Conservation (phyloP, 1,139 yeast genomes). For the Debaryomycetaceae sp. region DNA sequence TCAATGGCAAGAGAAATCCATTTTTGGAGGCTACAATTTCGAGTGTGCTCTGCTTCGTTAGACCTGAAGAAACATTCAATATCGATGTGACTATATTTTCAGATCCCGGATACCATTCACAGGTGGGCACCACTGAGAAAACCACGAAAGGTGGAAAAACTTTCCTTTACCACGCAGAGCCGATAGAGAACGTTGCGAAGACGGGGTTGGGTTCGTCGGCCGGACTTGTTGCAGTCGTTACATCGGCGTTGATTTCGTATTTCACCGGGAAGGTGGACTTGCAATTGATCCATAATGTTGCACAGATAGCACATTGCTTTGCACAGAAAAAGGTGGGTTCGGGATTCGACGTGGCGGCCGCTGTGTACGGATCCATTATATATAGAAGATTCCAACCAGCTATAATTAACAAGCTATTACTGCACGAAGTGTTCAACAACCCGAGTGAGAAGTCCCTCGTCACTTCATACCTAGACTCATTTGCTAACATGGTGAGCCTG, state of each 20-base stretch:
- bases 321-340: conserved; percentile 96
- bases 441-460: conserved; percentile 12
- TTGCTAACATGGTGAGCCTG: conserved; percentile 41
- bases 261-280: conserved; percentile 22
- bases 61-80: conserved; percentile 23
- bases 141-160: conserved; percentile 27
- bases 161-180: conserved; percentile 58
- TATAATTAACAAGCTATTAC: conserved; percentile 43
- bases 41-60: conserved; percentile 52
- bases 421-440: conserved; percentile 9
- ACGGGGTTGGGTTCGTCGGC: conserved; percentile 98
- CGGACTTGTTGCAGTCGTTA: conserved; percentile 79
- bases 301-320: conserved; percentile 87
- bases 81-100: conserved; percentile 67
- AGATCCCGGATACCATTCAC: conserved; percentile 89
- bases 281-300: conserved; percentile 65
- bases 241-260: conserved; percentile 61
- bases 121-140: conserved; percentile 39
- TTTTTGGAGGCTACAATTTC: conserved; percentile 65
- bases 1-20: conserved; percentile 52
- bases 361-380: conserved; percentile 83
- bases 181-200: conserved; percentile 75
- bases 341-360: conserved; percentile 96
- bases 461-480: conserved; percentile 11
- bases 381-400: conserved; percentile 70